These are phyloP conservation scores for Balakata baccata DNA, from an alignment of 345 rosid species.

Conservation along the genomic window DNA sequence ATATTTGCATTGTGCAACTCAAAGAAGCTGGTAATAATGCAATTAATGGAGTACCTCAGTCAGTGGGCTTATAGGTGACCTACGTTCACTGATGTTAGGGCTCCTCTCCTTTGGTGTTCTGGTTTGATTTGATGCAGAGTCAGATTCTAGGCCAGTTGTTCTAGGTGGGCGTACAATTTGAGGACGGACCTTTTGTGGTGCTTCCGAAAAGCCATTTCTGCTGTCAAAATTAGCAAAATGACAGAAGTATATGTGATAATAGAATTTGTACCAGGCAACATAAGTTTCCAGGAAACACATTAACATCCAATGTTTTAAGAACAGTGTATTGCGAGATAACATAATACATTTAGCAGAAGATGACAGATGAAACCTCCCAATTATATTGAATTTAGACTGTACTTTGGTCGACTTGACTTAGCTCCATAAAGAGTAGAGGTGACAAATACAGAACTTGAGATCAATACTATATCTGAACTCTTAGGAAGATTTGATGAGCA, in stretches of 20 bases:
- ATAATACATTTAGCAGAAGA: too few relatives aligned
- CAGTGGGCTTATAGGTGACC: conserved; percentile 59
- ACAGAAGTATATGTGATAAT: not conserved
- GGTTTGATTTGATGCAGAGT: conserved; percentile 39
- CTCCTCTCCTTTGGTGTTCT: conserved; percentile 64
- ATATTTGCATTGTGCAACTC: conserved; percentile 1
- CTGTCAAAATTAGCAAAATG: conserved; percentile 12
- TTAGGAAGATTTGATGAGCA: not conserved
- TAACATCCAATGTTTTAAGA: conserved; percentile 1
- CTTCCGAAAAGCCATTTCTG: conserved; percentile 56
- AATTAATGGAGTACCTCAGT: conserved; percentile 51
- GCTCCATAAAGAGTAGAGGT: not conserved
- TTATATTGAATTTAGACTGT: not conserved
- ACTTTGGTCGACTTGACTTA: not conserved
- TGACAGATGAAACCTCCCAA: not conserved
- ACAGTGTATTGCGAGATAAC: not conserved
- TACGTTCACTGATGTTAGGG: conserved; percentile 68
- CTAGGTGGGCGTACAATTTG: conserved; percentile 56
- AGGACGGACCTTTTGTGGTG: conserved; percentile 62
- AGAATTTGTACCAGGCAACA: not conserved
- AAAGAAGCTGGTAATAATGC: not conserved
- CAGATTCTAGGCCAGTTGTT: conserved; percentile 39
- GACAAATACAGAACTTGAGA: not conserved
- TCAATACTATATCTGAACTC: not conserved
- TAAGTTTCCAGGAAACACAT: not conserved